Conservation (phyloP, 78 protist species). For the Dictyostelium discoideum region dicty_2.7 NC_007089.4:4317001-4317500, state of each 20-base stretch:
- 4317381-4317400: not conserved
- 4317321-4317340: not conserved
- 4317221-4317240: not conserved
- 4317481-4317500: no score
- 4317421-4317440: no score
- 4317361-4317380: not conserved
- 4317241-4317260: not conserved
- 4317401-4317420: not conserved
- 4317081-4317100: not conserved
- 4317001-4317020: not conserved
- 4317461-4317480: no score
- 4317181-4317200: not conserved
- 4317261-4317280: not conserved
- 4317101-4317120: not conserved
- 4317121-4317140: not conserved
- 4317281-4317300: no score
- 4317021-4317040: not conserved
- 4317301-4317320: not conserved
- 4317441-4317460: no score
- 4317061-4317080: not conserved
- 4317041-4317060: not conserved
- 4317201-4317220: constrained; percentile 15
- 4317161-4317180: not conserved
- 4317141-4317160: not conserved
- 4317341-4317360: not conserved